Base-by-base conservation (phyloP, 306 rosid genomes). In the Quercus berberidifolia region DNA sequence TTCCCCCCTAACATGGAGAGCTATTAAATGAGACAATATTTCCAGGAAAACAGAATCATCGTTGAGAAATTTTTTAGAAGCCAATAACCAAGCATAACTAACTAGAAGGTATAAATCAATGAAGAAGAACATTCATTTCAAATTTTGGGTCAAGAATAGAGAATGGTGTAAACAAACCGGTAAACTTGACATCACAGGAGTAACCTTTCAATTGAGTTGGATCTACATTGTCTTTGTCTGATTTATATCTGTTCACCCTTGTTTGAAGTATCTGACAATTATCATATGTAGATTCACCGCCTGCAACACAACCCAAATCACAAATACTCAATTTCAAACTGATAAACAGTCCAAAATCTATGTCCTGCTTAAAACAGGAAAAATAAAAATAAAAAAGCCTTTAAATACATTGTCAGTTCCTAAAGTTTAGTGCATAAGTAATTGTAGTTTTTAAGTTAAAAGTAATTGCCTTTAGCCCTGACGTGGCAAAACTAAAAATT, bases 251-350 rank as follows among this genome's bases (percentile, higher is more conserved):
- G 80, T 93, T 95, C 51, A 93, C 99, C 84, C 99, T 90, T 28
- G 96, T 93, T 80, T 90, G 98, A 78, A 93, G 98, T 90, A 95
- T 95, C 83, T 95, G 98, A 74, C 98, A 93, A 86, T 95, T 93
- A 5, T 90, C 97, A 1, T 78, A 92, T 0, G 80, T 86, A 19
- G 98, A 95, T 79, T 95, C 98, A 72, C 99, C 99, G 20, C 99
- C 97, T 95, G 74, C 82, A 83, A 55, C 38, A 74, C 79, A 78
- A 84, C 13, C 58, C 57, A 69, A 33, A 56, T 35, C 56, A 62
- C 82, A 78, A 55, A 69, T 19, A 54, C 71, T 33, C n/a, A 14
- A 26, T 78, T 38, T 51, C 55, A 76, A 74, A 74, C 55, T 5
- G 41, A 18, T 17, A 31, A 3, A 71, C 41, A 73, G 26, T 55